Evolutionary conservation across 176 grass and related monocot genomes (phyloP).

Genomic region (Tillandsia leiboldiana): DNA sequence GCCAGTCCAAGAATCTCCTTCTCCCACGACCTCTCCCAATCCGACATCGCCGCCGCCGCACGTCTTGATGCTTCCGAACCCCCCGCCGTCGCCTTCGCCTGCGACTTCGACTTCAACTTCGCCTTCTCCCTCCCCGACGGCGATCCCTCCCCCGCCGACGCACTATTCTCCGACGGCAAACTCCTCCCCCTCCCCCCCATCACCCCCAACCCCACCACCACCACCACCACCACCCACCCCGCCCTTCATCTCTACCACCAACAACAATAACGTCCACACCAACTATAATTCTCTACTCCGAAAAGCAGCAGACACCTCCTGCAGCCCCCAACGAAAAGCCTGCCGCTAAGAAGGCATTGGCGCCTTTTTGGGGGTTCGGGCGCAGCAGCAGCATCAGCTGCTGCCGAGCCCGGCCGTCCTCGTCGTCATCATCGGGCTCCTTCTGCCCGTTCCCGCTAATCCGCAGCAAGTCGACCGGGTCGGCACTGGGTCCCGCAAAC

Average conservation of each 20-base stretch:
- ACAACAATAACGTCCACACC: not conserved
- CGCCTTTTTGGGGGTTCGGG: conserved; percentile 14
- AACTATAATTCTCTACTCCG: not conserved
- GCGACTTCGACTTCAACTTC: conserved; percentile 35
- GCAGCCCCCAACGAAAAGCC: no score
- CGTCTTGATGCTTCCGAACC: not conserved
- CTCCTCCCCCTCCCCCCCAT: conserved; percentile 39
- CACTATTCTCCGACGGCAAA: conserved; percentile 43
- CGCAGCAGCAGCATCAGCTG: conserved; percentile 49
- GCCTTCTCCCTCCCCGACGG: not conserved
- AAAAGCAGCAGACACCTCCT: no score
- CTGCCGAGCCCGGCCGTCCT: not conserved
- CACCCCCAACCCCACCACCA: not conserved
- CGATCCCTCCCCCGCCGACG: conserved; percentile 42
- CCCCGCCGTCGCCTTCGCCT: conserved; percentile 22
- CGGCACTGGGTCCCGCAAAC: not conserved
- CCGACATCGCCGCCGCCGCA: conserved; percentile 22
- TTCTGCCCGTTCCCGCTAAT: conserved; percentile 41
- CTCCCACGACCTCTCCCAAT: conserved; percentile 41
- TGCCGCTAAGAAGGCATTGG: not conserved
- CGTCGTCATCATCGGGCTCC: conserved; percentile 11
- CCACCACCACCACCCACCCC: not conserved
- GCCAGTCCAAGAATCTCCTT: conserved; percentile 54
- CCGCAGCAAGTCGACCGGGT: conserved; percentile 40
- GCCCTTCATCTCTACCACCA: not conserved